Base-by-base conservation (phyloP, 2,329 filamentous ascomycete species). In the Fusarium compactum region DNA sequence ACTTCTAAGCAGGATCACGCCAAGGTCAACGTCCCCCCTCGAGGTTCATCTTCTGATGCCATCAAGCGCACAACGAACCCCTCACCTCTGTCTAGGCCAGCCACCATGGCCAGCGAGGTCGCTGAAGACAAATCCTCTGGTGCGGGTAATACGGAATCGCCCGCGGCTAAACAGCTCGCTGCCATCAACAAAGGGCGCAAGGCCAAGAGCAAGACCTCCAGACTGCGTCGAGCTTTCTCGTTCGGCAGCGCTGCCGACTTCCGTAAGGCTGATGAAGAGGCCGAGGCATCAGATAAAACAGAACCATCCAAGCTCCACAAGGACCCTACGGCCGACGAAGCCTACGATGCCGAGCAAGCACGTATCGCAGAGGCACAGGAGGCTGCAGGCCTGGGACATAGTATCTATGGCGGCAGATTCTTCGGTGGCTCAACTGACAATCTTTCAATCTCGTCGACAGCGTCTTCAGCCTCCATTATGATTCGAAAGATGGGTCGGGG, bases 401-500 rank as follows among this genome's bases (percentile, higher is more conserved):
- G 91, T 78, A 99, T 99, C 73, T 99, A 99, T 79, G 92, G 92
- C 25, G 93, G 94, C 16, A 91, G 92, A 70, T 88, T 95, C 69
- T 98, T 98, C 78, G 89, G 91, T 18, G 92, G 94, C 16, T 99
- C 96, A 7, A 98, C 94, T 0, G 96, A 99, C 80, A 98, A 98
- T 73, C 82, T 99, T 46, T 97, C 94, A 16, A 94, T 97, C 69
- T 95, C 93, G 2, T 97, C 94, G 6, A 97, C 93, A 12, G 93
- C 93, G 22, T 97, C 94, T 9, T 97, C 93, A 22, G 93, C 93
- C 34, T 97, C 94, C 30, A 90, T 97, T 74, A 97, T 97, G 93
- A 92, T 99, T 72, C 90, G 96, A 56, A 99, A 99, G 84, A 99
- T 99, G 96, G 96, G 96, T 59, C 94, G 94, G 71, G 95, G 95